phyloP scores from a whole-genome alignment of 129 eudicot species.

The Flaveria sonorensis region DNA sequence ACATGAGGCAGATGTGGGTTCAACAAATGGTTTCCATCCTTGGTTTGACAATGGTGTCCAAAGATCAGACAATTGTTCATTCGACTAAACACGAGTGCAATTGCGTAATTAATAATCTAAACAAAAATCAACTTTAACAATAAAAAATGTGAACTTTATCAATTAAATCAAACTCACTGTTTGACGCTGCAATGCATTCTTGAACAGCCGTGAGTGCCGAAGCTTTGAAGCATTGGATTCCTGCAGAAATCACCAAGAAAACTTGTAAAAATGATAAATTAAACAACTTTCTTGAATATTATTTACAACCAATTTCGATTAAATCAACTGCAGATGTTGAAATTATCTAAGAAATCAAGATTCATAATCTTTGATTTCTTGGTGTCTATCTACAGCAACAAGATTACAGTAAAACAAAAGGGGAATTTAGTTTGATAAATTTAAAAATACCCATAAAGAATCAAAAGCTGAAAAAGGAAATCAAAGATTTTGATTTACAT shows the following conservation, averaged over 20 bases:
- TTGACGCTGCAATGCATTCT: constrained; percentile 56
- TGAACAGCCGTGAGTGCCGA: constrained; percentile 63
- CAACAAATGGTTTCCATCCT: constrained; percentile 77
- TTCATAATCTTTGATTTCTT: neutral
- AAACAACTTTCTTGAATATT: neutral
- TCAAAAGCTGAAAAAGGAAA: constrained; percentile 32
- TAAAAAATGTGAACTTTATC: constrained; percentile 5
- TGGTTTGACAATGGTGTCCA: constrained; percentile 82
- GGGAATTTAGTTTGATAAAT: neutral
- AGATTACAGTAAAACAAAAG: neutral
- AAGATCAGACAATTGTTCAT: constrained; percentile 58
- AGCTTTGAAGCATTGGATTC: constrained; percentile 69
- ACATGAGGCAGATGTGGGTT: constrained; percentile 47
- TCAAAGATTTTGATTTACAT: constrained; percentile 6
- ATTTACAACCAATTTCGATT: constrained; percentile 2
- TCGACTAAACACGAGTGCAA: constrained; percentile 44
- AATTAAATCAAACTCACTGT: constrained; percentile 51
- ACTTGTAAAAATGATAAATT: neutral
- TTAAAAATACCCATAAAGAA: constrained; percentile 26
- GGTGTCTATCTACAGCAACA: neutral
- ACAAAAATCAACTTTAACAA: neutral
- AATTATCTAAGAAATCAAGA: constrained; percentile 4
- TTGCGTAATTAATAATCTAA: neutral
- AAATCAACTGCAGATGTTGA: neutral
- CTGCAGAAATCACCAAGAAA: constrained; percentile 41